These are phyloP conservation scores for Truncatella angustata DNA, from an alignment of 2,329 filamentous ascomycete genomes.

Conservation along the genomic window DNA sequence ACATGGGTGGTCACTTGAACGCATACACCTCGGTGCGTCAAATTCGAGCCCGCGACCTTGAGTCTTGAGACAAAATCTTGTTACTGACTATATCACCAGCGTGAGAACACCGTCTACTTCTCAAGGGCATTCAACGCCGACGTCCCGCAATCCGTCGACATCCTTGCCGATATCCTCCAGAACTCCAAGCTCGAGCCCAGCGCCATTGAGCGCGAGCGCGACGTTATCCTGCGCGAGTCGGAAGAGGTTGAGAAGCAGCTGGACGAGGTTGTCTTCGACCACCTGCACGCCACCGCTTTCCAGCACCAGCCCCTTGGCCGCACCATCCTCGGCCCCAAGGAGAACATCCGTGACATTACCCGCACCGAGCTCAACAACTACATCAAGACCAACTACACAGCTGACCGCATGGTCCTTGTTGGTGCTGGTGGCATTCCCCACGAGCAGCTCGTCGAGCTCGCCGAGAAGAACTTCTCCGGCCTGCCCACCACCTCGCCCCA, in stretches of 20 bases:
- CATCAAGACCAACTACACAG: slow-evolving; percentile 99
- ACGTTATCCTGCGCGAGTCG: slow-evolving; percentile 97
- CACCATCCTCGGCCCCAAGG: slow-evolving; percentile 93
- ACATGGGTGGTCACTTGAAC: slow-evolving; percentile 99
- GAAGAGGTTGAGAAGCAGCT: slow-evolving; percentile 99
- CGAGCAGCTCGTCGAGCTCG: slow-evolving; percentile 89
- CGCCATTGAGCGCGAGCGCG: slow-evolving; percentile 95
- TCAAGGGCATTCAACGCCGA: slow-evolving; percentile 99
- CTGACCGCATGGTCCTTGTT: slow-evolving; percentile 98
- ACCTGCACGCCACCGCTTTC: slow-evolving; percentile 97
- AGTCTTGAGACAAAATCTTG: not conserved
- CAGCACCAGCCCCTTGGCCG: slow-evolving; percentile 94
- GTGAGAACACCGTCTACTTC: slow-evolving; percentile 99
- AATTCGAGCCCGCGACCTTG: not conserved
- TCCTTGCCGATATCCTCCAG: slow-evolving; percentile 97
- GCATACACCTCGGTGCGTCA: slow-evolving; percentile 93
- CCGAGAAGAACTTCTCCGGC: slow-evolving; percentile 89
- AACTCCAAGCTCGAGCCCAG: slow-evolving; percentile 95
- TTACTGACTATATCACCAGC: slow-evolving; percentile 46
- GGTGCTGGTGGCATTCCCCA: slow-evolving; percentile 93
- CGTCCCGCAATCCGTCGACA: slow-evolving; percentile 94
- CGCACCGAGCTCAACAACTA: slow-evolving; percentile 89
- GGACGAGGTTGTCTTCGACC: slow-evolving; percentile 99
- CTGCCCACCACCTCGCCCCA: slow-evolving; percentile 75
- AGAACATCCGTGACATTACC: slow-evolving; percentile 97